These are phyloP conservation scores for Anacardium occidentale DNA, from an alignment of 345 rosid genomes.

Conservation along the genomic window DNA sequence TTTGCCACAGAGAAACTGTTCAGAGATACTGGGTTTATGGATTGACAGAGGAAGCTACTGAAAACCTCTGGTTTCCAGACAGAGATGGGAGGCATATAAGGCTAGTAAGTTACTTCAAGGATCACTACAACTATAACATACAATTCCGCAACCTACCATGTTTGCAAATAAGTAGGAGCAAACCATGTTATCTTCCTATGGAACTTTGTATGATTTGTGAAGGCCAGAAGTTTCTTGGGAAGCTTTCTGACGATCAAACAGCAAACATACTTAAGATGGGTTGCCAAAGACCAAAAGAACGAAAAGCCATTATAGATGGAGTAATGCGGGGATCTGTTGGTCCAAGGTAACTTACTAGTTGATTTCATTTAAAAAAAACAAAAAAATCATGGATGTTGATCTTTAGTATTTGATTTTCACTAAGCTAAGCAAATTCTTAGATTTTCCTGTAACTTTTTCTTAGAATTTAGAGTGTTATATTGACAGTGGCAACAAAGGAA, in stretches of 20 bases:
- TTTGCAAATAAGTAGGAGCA: constrained; percentile 85
- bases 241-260: constrained; percentile 95
- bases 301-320: constrained; percentile 71
- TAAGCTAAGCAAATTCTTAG: neutral
- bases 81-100: constrained; percentile 73
- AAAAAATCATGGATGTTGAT: neutral
- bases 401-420: neutral
- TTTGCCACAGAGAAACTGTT: constrained; percentile 91
- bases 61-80: constrained; percentile 72
- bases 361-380: no score
- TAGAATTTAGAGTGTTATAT: constrained; percentile 19
- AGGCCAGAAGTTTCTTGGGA: constrained; percentile 97
- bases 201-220: constrained; percentile 95
- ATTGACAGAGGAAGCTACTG: constrained; percentile 73
- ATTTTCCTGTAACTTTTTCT: constrained; percentile 3
- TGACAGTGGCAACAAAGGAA: constrained; percentile 66
- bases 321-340: constrained; percentile 82
- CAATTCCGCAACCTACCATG: constrained; percentile 83
- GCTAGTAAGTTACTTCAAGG: constrained; percentile 80
- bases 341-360: constrained; percentile 60
- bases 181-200: constrained; percentile 96
- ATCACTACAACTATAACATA: constrained; percentile 75
- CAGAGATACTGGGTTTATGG: constrained; percentile 84
- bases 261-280: constrained; percentile 89
- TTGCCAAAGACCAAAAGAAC: constrained; percentile 83